A percentile compares a stretch with the other conserved stretches of the same genome.
These are phyloP conservation scores for Pichia sp. DNA, from an alignment of 1,139 yeast species.

Conservation along the genomic window DNA sequence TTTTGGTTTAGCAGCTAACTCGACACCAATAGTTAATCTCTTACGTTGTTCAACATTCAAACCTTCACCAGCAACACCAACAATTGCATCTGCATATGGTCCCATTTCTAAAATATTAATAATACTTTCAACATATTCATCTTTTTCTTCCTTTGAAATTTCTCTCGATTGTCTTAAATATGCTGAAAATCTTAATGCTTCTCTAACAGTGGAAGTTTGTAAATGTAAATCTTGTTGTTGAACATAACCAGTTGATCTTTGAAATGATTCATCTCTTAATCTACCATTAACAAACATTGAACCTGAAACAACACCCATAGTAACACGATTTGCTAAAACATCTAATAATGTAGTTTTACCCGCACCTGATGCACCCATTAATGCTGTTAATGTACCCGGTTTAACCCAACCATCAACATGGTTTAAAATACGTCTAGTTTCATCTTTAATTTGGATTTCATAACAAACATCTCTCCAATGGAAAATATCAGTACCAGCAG, in stretches of 20 bases:
- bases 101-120: slow-evolving; percentile 53
- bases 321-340: slow-evolving; percentile 52
- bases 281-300: slow-evolving; percentile 58
- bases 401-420: slow-evolving; percentile 59
- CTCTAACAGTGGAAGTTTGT: slow-evolving; percentile 53
- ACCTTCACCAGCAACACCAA: slow-evolving; percentile 54
- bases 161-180: slow-evolving; percentile 51
- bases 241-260: slow-evolving; percentile 58
- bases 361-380: slow-evolving; percentile 70
- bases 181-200: slow-evolving; percentile 56
- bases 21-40: slow-evolving; percentile 60
- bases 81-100: slow-evolving; percentile 56
- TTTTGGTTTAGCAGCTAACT: slow-evolving; percentile 50
- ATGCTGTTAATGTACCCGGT: slow-evolving; percentile 58
- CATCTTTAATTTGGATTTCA: slow-evolving; percentile 35
- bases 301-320: slow-evolving; percentile 57
- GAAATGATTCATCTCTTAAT: slow-evolving; percentile 45
- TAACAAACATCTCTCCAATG: slow-evolving; percentile 41
- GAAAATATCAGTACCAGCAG: slow-evolving; percentile 34
- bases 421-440: slow-evolving; percentile 46
- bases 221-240: slow-evolving; percentile 64
- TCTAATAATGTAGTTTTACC: slow-evolving; percentile 63
- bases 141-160: slow-evolving; percentile 43
- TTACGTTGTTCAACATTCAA: slow-evolving; percentile 62
- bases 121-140: slow-evolving; percentile 53